A percentile compares a stretch with the other conserved stretches of the same genome.
These are phyloP conservation scores for Podospora comata DNA, from an alignment of 495 filamentous ascomycete species.

Conservation along the genomic window DNA sequence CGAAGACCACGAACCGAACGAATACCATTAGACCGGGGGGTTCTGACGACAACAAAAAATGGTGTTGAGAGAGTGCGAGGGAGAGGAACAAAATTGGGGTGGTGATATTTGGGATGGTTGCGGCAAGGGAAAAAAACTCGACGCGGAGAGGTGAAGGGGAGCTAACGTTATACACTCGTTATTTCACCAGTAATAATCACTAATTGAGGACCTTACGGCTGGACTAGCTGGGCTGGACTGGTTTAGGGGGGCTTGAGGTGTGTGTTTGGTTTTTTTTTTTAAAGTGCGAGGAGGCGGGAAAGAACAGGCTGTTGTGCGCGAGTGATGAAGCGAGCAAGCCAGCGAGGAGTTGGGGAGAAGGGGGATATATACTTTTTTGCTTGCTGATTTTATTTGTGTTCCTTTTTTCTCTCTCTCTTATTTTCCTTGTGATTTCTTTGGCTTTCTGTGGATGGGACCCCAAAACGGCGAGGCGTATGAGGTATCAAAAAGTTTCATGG, in stretches of 20 bases:
- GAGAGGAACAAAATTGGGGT: neutral
- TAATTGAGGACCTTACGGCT: slow-evolving; percentile 1
- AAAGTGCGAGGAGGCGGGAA: neutral
- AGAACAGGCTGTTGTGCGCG: neutral
- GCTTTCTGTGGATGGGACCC: neutral
- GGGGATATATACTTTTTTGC: neutral
- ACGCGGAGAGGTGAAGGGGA: neutral
- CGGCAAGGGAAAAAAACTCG: neutral
- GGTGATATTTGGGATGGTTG: neutral
- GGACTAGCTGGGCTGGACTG: neutral
- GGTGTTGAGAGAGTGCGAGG: neutral
- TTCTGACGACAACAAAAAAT: neutral
- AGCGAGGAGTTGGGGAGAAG: neutral
- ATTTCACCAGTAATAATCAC: slow-evolving; percentile 5
- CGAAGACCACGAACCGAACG: neutral
- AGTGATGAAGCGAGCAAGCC: neutral
- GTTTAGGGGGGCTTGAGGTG: neutral
- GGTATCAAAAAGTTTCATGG: neutral
- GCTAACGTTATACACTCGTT: neutral
- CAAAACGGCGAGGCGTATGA: neutral
- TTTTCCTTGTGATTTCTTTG: neutral
- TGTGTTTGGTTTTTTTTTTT: neutral
- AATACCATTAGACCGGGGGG: neutral
- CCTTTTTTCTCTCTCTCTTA: neutral
- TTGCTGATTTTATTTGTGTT: neutral